Base-by-base conservation (phyloP, 352 stramenopile genomes). In the Pythium monospermum region DNA sequence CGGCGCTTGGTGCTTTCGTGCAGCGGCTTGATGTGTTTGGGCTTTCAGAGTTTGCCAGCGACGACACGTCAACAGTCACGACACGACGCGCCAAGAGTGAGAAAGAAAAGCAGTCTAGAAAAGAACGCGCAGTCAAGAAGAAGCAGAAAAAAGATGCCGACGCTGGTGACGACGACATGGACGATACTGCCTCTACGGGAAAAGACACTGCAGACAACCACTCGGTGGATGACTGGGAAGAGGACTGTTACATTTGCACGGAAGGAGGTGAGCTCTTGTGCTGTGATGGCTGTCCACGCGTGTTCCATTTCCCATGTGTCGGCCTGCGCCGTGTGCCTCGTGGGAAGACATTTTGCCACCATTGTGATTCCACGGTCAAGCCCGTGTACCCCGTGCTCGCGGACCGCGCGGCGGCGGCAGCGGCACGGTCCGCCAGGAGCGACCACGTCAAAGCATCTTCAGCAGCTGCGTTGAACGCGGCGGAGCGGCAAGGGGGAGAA, bases 251-350 rank as follows among this genome's bases (percentile, higher is more conserved):
- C 51, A 70, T 94, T 30, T 98, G 94, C 57, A 69, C 58, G 4
- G 83, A 87, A 57, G 76, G 76, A 25, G 90, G 89, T 23, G 81
- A 95, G 56, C 32, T 97, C 18, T 56, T 97, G 22, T 94, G 83
- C 50, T 98, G 94, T 49, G 87, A 94, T 37, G 85, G 82, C 25
- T 98, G 94, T 52, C 87, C 87, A 10, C 73, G 87, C 30, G 81
- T 95, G 8, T 98, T 97, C 65, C 94, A 98, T 60, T 70, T 80
- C 32, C 69, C 83, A 16, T 98, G 94, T 44, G 68, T 90, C 30
- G 69, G 71, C 16, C 50, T 91, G n/a, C 73, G 82, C 5, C 79
- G 84, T 33, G 71, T 93, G 3, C 84, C 84, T n/a, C 64, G 84
- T 0, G 84, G 84, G 12, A 94, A 94, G 49, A 92, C 76, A 6